A percentile compares a stretch with the other conserved stretches of the same genome.
phyloP scores from a whole-genome alignment of 1,284 basidiomycete species.

The Puccinia hordei region DNA sequence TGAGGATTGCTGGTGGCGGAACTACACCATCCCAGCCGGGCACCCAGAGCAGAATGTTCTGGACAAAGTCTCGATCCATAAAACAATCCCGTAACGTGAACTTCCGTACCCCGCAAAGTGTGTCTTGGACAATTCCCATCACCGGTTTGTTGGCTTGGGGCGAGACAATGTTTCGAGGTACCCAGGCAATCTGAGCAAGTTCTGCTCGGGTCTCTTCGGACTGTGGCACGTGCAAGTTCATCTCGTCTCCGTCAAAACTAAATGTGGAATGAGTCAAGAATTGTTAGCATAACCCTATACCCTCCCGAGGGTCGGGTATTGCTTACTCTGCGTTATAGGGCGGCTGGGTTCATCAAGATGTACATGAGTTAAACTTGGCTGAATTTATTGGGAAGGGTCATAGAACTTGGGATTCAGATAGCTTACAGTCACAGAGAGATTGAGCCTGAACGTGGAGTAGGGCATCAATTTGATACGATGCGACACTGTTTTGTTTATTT shows the following conservation, averaged over 20 bases:
- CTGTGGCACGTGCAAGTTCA: slow-evolving; percentile 99
- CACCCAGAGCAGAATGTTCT: slow-evolving; percentile 96
- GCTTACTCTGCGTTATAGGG: slow-evolving; percentile 82
- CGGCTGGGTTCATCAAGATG: slow-evolving; percentile 62
- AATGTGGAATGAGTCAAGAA: slow-evolving; percentile 37
- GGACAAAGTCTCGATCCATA: slow-evolving; percentile 88
- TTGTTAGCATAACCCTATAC: slow-evolving; percentile 44
- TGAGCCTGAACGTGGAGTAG: slow-evolving; percentile 96
- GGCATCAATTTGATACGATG: slow-evolving; percentile 97
- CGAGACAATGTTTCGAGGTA: slow-evolving; percentile 96
- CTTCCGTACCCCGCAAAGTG: slow-evolving; percentile 94
- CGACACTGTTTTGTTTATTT: slow-evolving; percentile 66
- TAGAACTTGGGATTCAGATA: slow-evolving; percentile 53
- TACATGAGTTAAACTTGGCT: slow-evolving; percentile 47
- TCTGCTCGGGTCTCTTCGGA: slow-evolving; percentile 99
- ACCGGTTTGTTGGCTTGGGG: slow-evolving; percentile 99
- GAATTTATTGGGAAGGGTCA: slow-evolving; percentile 44
- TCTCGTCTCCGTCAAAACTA: slow-evolving; percentile 96
- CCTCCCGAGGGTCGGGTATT: slow-evolving; percentile 42
- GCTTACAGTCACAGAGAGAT: slow-evolving; percentile 83
- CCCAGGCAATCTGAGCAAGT: slow-evolving; percentile 97
- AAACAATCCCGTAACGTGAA: slow-evolving; percentile 93
- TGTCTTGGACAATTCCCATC: slow-evolving; percentile 99
- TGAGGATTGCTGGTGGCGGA: slow-evolving; percentile 89
- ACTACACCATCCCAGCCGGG: slow-evolving; percentile 94